Conservation (phyloP, 257 asterid genomes). For the Capsicum baccatum region DNA sequence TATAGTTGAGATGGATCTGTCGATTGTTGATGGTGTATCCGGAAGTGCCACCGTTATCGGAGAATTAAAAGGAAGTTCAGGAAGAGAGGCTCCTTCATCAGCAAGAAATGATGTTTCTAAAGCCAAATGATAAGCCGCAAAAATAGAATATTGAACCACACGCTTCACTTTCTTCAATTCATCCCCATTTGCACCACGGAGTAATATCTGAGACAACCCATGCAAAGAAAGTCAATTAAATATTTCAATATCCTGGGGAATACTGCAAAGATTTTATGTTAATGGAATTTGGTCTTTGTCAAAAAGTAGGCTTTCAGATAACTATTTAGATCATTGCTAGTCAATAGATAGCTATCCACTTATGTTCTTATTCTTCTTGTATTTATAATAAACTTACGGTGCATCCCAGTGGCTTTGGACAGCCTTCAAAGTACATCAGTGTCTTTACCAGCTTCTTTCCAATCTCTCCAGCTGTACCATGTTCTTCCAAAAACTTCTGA, state of each 20-base stretch:
- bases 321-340: conserved; percentile 17
- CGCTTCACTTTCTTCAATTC: conserved; percentile 97
- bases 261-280: neutral
- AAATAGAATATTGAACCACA: conserved; percentile 88
- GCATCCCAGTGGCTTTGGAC: conserved; percentile 96
- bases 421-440: conserved; percentile 94
- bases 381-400: conserved; percentile 62
- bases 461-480: conserved; percentile 69
- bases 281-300: conserved; percentile 4
- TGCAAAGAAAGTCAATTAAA: conserved; percentile 6
- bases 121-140: conserved; percentile 97
- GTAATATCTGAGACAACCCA: conserved; percentile 70
- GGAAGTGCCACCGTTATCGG: conserved; percentile 83
- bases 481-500: conserved; percentile 74
- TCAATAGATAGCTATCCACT: conserved; percentile 24
- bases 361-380: conserved; percentile 28
- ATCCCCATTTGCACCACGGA: conserved; percentile 86
- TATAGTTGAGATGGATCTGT: conserved; percentile 76
- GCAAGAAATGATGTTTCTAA: conserved; percentile 97
- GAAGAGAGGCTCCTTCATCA: conserved; percentile 97
- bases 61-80: conserved; percentile 70
- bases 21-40: conserved; percentile 66
- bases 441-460: conserved; percentile 82
- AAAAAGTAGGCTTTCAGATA: neutral
- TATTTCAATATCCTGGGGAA: conserved; percentile 16